A percentile compares a stretch with the other conserved stretches of the same genome.
Evolutionary conservation across 441 rosid species (phyloP).

Genomic region (Corymbia calophylla): DNA sequence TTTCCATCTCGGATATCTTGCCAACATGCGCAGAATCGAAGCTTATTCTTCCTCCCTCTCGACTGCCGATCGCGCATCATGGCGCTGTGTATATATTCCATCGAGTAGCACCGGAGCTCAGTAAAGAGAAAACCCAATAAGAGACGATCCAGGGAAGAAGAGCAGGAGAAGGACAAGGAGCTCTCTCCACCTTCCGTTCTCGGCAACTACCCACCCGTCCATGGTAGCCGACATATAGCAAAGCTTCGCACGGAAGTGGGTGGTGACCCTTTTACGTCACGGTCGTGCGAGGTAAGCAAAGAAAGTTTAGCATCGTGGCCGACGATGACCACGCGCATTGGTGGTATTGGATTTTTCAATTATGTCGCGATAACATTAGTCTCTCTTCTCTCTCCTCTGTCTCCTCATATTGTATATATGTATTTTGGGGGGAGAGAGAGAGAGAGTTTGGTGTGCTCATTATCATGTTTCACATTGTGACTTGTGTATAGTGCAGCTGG

Average conservation of each 20-base stretch:
- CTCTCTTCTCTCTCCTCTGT: background rate
- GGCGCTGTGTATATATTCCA: background rate
- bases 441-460: background rate
- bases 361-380: background rate
- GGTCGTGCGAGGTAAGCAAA: background rate
- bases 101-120: background rate
- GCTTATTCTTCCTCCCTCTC: background rate
- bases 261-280: background rate
- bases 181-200: background rate
- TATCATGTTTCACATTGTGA: background rate
- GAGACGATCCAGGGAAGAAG: background rate
- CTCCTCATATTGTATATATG: background rate
- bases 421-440: background rate
- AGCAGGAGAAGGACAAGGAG: background rate
- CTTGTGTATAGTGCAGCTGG: background rate
- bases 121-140: background rate
- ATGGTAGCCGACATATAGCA: background rate
- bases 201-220: background rate
- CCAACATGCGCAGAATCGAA: background rate
- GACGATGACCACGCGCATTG: background rate
- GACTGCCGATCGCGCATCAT: background rate
- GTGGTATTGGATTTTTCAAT: background rate
- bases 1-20: background rate
- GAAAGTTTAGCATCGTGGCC: background rate
- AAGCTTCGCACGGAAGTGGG: background rate